Evolutionary conservation across 345 rosid genomes (phyloP), one percentile per base, ranked within the genome.

Genomic region (Lenwebbia sp.): DNA sequence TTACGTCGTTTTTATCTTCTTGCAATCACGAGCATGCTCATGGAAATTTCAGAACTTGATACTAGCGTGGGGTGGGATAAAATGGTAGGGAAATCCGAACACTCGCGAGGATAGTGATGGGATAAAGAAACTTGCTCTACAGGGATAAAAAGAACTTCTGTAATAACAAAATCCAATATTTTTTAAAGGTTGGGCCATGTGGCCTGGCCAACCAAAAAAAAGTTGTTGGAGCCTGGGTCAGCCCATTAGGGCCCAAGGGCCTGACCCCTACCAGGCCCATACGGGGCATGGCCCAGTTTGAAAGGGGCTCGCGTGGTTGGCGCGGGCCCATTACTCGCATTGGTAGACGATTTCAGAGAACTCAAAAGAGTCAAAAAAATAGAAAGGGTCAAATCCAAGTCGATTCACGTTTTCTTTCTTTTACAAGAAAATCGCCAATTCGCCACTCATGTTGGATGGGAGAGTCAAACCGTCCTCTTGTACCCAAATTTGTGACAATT

Each of bases 211-310:
- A 13, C 4, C 17, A 14, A 6, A 13, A 6, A 28, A 26, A 60
- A 60, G 3, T 0, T 6, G 5, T 3, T 28, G 40, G 40, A 28
- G 40, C 74, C 21, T 28, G 40, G 17, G 10, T 6, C 19, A 28
- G 37, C 74, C 15, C 70, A 14, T 60, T 14, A 28, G 21, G 40
- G 21, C 19, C 74, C 37, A 13, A n/a, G 37, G 37, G 74, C 40
- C 21, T 60, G 21, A 60, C 40, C 40, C 65, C 15, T 41, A 4
- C 44, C 2, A 28, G 15, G 74, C 21, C 40, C 37, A 60, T 13
- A 14, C 1, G 3, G 7, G 70, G 70, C 33, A n/a, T 13, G 33
- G 33, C 7, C 70, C 4, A 0, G 1, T n/a, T n/a, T n/a, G 9
- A 58, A 13, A 58, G 4, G 17, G 65, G 30, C 74, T 26, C 60